Conservation (phyloP, 2,329 filamentous ascomycete genomes). For the Chrysoporthe cubensis region DNA sequence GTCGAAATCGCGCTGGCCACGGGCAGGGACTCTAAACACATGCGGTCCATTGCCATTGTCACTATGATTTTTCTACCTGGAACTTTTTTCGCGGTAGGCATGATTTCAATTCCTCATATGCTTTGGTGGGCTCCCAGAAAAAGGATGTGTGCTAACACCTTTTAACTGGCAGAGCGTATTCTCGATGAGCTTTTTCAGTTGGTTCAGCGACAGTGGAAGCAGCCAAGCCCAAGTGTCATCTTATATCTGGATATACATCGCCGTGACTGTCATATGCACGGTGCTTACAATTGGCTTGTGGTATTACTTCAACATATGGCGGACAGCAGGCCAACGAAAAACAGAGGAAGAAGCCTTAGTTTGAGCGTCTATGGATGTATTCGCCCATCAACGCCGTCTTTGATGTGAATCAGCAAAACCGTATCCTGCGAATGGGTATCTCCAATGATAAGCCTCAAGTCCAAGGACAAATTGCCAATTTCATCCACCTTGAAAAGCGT, state of each 20-base stretch:
- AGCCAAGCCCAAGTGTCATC: slow-evolving; percentile 26
- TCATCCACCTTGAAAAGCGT: not conserved
- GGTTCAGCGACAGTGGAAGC: slow-evolving; percentile 23
- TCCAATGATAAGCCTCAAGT: not conserved
- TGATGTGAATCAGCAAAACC: not conserved
- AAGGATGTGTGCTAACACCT: not conserved
- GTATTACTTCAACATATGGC: slow-evolving; percentile 20
- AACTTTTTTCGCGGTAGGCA: slow-evolving; percentile 37
- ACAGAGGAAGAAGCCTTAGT: not conserved
- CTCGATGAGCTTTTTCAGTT: slow-evolving; percentile 36
- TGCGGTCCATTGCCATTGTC: slow-evolving; percentile 37
- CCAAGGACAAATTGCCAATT: not conserved
- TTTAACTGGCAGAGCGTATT: slow-evolving; percentile 31
- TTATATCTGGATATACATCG: slow-evolving; percentile 34
- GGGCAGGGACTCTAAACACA: slow-evolving; percentile 35
- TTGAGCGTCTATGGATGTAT: not conserved
- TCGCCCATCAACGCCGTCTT: not conserved
- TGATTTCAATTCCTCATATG: not conserved
- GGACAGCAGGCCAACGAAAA: not conserved
- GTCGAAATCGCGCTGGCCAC: slow-evolving; percentile 37
- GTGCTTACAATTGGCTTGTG: slow-evolving; percentile 17
- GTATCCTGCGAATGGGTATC: not conserved
- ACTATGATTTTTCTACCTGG: slow-evolving; percentile 40
- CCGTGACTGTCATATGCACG: slow-evolving; percentile 9
- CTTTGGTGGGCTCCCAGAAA: not conserved